Conservation (phyloP, 495 filamentous ascomycete species). For the Talaromyces ruber region DNA sequence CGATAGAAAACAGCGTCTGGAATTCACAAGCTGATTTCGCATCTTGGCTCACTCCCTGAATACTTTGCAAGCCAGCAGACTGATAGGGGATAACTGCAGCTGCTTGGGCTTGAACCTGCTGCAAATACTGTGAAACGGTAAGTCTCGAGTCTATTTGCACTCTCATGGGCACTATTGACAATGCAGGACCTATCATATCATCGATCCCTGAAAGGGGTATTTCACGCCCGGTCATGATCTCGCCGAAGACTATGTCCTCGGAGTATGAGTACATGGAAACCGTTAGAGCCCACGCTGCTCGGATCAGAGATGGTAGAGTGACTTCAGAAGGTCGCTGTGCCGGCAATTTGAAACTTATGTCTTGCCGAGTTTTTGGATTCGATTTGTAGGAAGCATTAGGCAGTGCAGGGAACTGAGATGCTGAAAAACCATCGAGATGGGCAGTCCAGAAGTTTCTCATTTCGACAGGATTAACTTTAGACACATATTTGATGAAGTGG, state of each 20-base stretch:
- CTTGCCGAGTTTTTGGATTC: slow-evolving; percentile 32
- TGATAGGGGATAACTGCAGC: slow-evolving; percentile 43
- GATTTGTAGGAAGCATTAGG: slow-evolving; percentile 38
- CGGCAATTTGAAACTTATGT: slow-evolving; percentile 26
- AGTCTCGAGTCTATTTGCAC: slow-evolving; percentile 15
- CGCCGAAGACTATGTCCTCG: slow-evolving; percentile 40
- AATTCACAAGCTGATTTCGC: slow-evolving; percentile 49
- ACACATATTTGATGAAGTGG: slow-evolving; percentile 21
- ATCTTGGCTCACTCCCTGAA: slow-evolving; percentile 43
- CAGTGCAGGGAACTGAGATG: slow-evolving; percentile 37
- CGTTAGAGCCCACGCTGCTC: slow-evolving; percentile 45
- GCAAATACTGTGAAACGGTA: slow-evolving; percentile 13
- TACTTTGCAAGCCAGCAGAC: slow-evolving; percentile 50
- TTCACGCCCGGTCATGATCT: slow-evolving; percentile 34
- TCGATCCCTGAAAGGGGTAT: slow-evolving; percentile 24
- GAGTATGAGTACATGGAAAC: slow-evolving; percentile 33
- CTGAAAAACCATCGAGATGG: slow-evolving; percentile 28
- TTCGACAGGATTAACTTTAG: slow-evolving; percentile 7
- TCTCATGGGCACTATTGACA: slow-evolving; percentile 50
- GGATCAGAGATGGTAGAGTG: slow-evolving; percentile 41
- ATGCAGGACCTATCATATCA: slow-evolving; percentile 31
- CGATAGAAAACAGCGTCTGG: slow-evolving; percentile 39
- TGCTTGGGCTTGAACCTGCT: slow-evolving; percentile 35
- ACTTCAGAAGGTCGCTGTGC: slow-evolving; percentile 17
- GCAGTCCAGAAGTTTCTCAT: slow-evolving; percentile 22